Percentiles rank a stretch among this genome's conserved stretches.
Conservation (phyloP, 805 yeast genomes). For the Candida argentea region DNA sequence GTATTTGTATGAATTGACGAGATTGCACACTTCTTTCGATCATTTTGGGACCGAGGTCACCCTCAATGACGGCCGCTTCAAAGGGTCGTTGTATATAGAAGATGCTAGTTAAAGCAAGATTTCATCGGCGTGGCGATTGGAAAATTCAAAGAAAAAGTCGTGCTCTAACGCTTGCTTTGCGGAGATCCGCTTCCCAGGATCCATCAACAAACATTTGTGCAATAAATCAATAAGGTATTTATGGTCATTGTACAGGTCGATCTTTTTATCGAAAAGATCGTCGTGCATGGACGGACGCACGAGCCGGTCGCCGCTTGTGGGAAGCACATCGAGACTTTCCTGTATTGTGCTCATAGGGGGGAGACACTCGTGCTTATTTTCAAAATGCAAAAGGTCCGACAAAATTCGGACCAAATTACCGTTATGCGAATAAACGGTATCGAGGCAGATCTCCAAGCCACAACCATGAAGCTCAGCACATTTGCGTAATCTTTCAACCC, state of each 20-base stretch:
- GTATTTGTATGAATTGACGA: too few species aligned
- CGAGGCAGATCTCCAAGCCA: constrained; percentile 51
- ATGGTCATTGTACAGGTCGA: constrained; percentile 28
- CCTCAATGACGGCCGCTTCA: too few species aligned
- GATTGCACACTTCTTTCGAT: too few species aligned
- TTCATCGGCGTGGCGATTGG: constrained; percentile 21
- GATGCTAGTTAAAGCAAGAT: constrained; percentile 10
- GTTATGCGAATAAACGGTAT: constrained; percentile 9
- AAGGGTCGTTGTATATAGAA: too few species aligned
- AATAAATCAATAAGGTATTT: constrained; percentile 45
- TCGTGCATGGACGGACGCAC: constrained; percentile 14
- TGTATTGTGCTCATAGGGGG: constrained; percentile 65
- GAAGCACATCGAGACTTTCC: constrained; percentile 43
- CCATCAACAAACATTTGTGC: constrained; percentile 46
- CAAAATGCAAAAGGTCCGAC: constrained; percentile 22
- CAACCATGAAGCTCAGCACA: constrained; percentile 84
- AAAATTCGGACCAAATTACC: constrained; percentile 24
- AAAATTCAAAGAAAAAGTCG: constrained; percentile 47
- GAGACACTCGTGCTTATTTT: constrained; percentile 47
- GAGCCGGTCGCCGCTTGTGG: constrained; percentile 28
- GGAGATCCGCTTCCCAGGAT: constrained; percentile 45
- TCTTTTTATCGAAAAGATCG: constrained; percentile 8
- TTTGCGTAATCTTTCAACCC: constrained; percentile 57
- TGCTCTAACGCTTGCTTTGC: constrained; percentile 47
- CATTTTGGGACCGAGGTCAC: too few species aligned